Evolutionary conservation across 805 yeast species (phyloP).

Genomic region (Candida ipomoeae): DNA sequence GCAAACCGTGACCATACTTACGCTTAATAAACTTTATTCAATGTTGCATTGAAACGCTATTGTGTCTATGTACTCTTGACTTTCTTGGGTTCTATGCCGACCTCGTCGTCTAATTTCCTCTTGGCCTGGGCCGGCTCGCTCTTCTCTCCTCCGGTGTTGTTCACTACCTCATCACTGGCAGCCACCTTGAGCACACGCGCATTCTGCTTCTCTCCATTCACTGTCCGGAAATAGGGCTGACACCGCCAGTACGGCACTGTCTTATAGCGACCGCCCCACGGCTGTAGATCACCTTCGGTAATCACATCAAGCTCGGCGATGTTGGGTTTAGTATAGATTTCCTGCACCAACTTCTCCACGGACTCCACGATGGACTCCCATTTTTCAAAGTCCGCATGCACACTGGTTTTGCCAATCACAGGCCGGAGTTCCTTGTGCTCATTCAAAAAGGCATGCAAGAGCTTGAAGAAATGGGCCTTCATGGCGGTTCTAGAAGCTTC

Average conservation of each 20-base stretch:
- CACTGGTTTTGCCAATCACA: conserved; percentile 54
- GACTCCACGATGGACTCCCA: conserved; percentile 53
- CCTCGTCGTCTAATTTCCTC: conserved; percentile 3
- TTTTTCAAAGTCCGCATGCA: conserved; percentile 31
- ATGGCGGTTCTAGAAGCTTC: conserved; percentile 76
- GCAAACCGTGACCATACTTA: no score
- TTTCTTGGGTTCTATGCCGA: conserved; percentile 2
- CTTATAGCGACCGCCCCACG: conserved; percentile 80
- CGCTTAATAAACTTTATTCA: no score
- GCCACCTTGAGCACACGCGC: conserved; percentile 37
- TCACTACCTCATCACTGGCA: conserved; percentile 21
- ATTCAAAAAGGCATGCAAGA: conserved; percentile 75
- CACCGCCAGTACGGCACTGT: conserved; percentile 92
- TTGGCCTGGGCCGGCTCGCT: not conserved
- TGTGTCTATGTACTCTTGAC: not conserved
- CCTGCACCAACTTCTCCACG: conserved; percentile 64
- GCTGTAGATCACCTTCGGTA: conserved; percentile 47
- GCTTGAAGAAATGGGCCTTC: conserved; percentile 90
- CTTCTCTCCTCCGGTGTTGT: conserved; percentile 8
- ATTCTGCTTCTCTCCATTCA: conserved; percentile 62
- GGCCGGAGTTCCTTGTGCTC: conserved; percentile 75
- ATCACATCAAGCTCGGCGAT: conserved; percentile 56
- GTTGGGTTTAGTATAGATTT: conserved; percentile 49
- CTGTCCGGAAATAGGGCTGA: conserved; percentile 91
- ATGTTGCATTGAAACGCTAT: no score